phyloP scores from a whole-genome alignment of 164 flowering plant genomes.

The Buxus sempervirens region DNA sequence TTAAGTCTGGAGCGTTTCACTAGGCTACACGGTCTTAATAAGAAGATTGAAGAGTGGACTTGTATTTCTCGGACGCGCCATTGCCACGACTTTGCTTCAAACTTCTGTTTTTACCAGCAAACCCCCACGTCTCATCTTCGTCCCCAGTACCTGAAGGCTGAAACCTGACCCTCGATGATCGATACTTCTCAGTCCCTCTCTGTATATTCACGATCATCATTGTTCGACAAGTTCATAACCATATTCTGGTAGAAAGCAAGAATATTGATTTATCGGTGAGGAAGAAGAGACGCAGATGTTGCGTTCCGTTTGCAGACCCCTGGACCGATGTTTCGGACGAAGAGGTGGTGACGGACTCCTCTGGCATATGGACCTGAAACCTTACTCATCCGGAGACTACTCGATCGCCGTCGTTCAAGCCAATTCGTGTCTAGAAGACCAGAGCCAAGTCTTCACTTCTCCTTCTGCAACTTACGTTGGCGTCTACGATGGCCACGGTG shows the following conservation, averaged over 20 bases:
- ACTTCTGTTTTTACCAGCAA: too few relatives aligned
- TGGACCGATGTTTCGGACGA: slow-evolving; percentile 32
- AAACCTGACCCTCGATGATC: too few relatives aligned
- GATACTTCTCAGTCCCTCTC: too few relatives aligned
- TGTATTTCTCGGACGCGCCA: too few relatives aligned
- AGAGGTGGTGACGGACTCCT: slow-evolving; percentile 34
- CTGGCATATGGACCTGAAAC: slow-evolving; percentile 52
- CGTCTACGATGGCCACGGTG: slow-evolving; percentile 53
- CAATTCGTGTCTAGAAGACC: slow-evolving; percentile 48
- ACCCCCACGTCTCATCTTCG: too few relatives aligned
- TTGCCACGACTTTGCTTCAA: too few relatives aligned
- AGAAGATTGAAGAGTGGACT: too few relatives aligned
- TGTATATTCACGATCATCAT: too few relatives aligned
- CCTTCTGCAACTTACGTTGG: slow-evolving; percentile 43
- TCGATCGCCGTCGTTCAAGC: slow-evolving; percentile 69
- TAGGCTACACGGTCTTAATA: too few relatives aligned
- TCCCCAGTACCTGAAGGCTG: too few relatives aligned
- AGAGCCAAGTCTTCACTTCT: slow-evolving; percentile 43
- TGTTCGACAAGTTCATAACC: too few relatives aligned
- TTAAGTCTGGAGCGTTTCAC: too few relatives aligned
- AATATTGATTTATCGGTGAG: slow-evolving; percentile 26
- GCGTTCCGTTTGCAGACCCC: slow-evolving; percentile 19
- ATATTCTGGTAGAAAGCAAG: background rate
- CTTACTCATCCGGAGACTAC: slow-evolving; percentile 53
- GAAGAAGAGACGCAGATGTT: slow-evolving; percentile 13